Conservation (phyloP, 2,329 filamentous ascomycete genomes). For the Alternaria brassicicola region DNA sequence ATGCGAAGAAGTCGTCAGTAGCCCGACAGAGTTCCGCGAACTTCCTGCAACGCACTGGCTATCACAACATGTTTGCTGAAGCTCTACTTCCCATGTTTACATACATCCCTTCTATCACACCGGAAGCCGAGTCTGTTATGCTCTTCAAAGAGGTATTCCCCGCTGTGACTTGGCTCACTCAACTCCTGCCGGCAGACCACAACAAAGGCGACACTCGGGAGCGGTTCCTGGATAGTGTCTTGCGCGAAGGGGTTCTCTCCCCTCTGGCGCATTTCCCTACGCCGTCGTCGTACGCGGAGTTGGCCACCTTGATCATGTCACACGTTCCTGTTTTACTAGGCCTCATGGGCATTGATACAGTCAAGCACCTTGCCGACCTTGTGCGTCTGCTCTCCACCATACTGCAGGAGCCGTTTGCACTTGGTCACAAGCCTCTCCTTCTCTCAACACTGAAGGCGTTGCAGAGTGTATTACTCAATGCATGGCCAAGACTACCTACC, state of each 20-base stretch:
- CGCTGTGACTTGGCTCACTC: constrained; percentile 65
- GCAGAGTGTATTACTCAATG: constrained; percentile 64
- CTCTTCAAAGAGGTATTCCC: constrained; percentile 71
- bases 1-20: constrained; percentile 27
- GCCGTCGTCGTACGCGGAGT: constrained; percentile 57
- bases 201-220: constrained; percentile 15
- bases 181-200: constrained; percentile 5
- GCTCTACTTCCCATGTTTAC: constrained; percentile 74
- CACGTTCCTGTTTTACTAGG: constrained; percentile 59
- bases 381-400: constrained; percentile 70
- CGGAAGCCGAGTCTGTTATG: constrained; percentile 69
- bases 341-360: constrained; percentile 65
- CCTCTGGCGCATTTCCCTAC: constrained; percentile 61
- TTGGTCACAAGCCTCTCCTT: constrained; percentile 61
- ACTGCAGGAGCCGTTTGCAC: constrained; percentile 71
- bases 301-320: constrained; percentile 63
- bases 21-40: constrained; percentile 49
- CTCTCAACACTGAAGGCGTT: constrained; percentile 60
- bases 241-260: constrained; percentile 52
- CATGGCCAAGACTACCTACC: constrained; percentile 70
- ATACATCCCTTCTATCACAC: constrained; percentile 77
- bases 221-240: constrained; percentile 53
- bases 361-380: constrained; percentile 73
- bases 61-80: constrained; percentile 71
- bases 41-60: constrained; percentile 60